Base-by-base conservation (phyloP, 768 basidiomycete genomes). In the Lactarius deliciosus region DNA sequence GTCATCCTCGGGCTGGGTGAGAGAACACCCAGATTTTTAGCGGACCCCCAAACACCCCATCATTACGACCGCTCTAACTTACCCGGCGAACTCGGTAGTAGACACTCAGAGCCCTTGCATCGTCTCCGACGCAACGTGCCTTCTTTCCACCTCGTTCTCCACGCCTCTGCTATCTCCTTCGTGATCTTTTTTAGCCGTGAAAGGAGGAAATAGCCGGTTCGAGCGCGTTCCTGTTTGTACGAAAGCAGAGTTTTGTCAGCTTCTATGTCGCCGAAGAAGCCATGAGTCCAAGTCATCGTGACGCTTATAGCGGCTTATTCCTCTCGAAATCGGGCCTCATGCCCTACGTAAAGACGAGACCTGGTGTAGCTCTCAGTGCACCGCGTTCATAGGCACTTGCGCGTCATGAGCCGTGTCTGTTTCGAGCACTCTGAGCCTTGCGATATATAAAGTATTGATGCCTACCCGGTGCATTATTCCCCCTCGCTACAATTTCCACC, bases 381-480 rank as follows among this genome's bases (percentile, higher is more conserved):
- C 61, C 50, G 32, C 20, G 16, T 10, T 38, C 54, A n/a, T 61
- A 28, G 43, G 36, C 43, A 47, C 34, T 30, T 32, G 38, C 57
- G 38, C 25, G 22, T 38, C 47, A 50, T 43, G 1, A 28, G 28
- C 38, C 32, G 53, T 18, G 45, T 36, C 22, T 57, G 56, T 61
- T 65, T 58, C 40, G 47, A 30, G 34, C n/a, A 18, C 45, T 60
- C 40, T 50, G 6, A 41, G 18, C 40, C 57, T 45, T 1, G 34
- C 40, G 25, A 56, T 62, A 69, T 69, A 69, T 69, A 69, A 69
- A 69, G 61, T 47, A 66, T 60, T 56, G 43, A 10, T 18, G 32
- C 18, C 53, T 40, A 34, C 15, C 57, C 32, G 20, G 16, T 20
- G 18, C 11, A 28, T 32, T 20, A 13, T 41, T 3, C 55, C n/a